Evolutionary conservation across 2,329 filamentous ascomycete species (phyloP).

Genomic region (Ophiocordyceps robertsii): DNA sequence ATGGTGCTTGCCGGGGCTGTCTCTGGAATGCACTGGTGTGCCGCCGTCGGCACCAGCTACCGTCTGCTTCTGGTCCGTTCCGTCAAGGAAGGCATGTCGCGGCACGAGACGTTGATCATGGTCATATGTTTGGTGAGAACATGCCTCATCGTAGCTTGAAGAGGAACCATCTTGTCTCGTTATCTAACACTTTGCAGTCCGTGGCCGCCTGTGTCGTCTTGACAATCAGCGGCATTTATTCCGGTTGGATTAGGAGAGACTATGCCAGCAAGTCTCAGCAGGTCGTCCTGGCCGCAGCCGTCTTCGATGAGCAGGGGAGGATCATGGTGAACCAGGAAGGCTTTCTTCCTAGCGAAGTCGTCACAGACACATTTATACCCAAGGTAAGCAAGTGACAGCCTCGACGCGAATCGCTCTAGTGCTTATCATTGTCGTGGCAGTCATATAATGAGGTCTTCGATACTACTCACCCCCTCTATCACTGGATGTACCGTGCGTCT

Average conservation of each 20-base stretch:
- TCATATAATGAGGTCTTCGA: conserved; percentile 51
- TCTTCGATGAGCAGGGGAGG: conserved; percentile 53
- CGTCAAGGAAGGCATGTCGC: conserved; percentile 7
- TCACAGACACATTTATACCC: conserved; percentile 65
- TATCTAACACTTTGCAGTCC: conserved; percentile 27
- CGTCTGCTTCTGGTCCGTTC: conserved; percentile 30
- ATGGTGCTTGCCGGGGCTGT: conserved; percentile 60
- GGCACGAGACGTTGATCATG: conserved; percentile 33
- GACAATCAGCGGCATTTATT: conserved; percentile 33
- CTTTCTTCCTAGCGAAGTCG: conserved; percentile 56
- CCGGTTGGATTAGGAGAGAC: conserved; percentile 28
- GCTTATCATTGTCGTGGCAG: background rate
- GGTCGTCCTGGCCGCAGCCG: conserved; percentile 43
- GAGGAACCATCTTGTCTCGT: background rate
- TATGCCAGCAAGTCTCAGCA: conserved; percentile 48
- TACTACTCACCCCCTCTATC: conserved; percentile 64
- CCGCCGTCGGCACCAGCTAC: conserved; percentile 57
- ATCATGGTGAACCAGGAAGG: conserved; percentile 60
- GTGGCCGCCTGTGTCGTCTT: conserved; percentile 48
- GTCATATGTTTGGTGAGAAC: conserved; percentile 51
- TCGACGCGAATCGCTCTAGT: background rate
- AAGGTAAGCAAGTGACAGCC: conserved; percentile 30
- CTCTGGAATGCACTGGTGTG: conserved; percentile 78
- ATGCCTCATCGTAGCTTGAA: conserved; percentile 9
- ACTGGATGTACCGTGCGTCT: conserved; percentile 77